A percentile compares a stretch with the other conserved stretches of the same genome.
phyloP scores from a whole-genome alignment of 805 yeast genomes.

The Komagataella kurtzmanii region DNA sequence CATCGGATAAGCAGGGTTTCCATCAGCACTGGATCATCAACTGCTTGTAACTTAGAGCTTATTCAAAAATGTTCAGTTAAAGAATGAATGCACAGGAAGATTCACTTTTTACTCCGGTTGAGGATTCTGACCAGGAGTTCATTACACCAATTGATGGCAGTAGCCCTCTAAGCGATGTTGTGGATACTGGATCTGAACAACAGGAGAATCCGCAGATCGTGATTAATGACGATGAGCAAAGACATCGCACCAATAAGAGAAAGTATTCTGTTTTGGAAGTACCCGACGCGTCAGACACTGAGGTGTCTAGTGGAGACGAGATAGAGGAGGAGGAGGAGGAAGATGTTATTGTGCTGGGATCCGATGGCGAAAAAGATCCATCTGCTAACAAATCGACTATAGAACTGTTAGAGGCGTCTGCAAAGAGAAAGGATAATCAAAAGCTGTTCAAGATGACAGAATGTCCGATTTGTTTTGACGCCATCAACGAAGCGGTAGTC shows the following conservation, averaged over 20 bases:
- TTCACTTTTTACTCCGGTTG: background rate
- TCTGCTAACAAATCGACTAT: conserved; percentile 19
- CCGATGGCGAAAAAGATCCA: conserved; percentile 19
- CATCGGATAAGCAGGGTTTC: background rate
- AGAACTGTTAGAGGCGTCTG: conserved; percentile 14
- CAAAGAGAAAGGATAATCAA: conserved; percentile 7
- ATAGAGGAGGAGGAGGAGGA: conserved; percentile 11
- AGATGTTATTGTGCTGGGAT: conserved; percentile 17
- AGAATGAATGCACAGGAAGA: background rate
- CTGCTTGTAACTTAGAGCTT: background rate
- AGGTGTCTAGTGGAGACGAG: conserved; percentile 7
- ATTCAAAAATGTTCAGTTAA: background rate
- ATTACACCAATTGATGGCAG: background rate
- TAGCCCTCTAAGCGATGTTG: background rate
- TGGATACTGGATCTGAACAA: background rate
- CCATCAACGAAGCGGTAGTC: conserved; percentile 31
- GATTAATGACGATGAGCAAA: background rate
- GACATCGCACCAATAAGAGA: background rate
- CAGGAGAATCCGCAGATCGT: background rate
- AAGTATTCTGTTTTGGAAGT: background rate
- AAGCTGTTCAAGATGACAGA: conserved; percentile 21
- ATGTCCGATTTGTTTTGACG: conserved; percentile 47
- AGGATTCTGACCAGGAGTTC: background rate
- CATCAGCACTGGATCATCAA: background rate
- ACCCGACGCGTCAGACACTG: conserved; percentile 1